Evolutionary conservation across 495 filamentous ascomycete genomes (phyloP), one percentile per base, ranked within the genome.

Genomic region (Aspergillus sclerotioniger): DNA sequence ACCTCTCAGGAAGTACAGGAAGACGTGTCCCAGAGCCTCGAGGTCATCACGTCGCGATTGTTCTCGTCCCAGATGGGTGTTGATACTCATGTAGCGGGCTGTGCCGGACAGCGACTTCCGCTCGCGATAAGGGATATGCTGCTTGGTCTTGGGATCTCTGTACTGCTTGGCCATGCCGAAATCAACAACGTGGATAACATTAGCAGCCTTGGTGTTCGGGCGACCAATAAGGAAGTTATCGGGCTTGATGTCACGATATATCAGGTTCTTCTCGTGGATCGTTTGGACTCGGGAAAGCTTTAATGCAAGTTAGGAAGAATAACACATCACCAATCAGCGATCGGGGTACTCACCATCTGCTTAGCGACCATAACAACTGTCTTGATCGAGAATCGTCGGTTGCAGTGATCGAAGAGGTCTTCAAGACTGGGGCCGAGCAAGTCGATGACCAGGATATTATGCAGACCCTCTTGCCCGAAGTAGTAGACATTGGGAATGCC

Each of bases 141-240:
- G 94, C 76, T 98, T 98, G 46, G 94, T 96, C 80, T 98, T 98
- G 54, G 95, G 95, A 62, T 99, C 94, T 51, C 94, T 86, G 70
- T 99, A 99, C 73, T 98, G 94, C 78, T 99, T 99, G 45, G 95
- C 94, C 94, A 99, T 99, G 66, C 94, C 94, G 67, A 99, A 99
- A 75, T 99, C 94, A 57, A 99, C 93, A 20, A 98, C 95, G 64
- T 99, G 94, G 64, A 99, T 98, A 48, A 99, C 92, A 74, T 96
- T 98, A 67, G 92, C 90, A 8, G 90, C 80, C 77, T 99, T 99
- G 48, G 91, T 89, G 62, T 83, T 85, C 0, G 92, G 91, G n/a
- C 93, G 86, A 39, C 94, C 94, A 67, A 98, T 98, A 53, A 99
- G 86, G 78, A 99, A 99, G 77, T 99, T 99, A 76, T 99, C 94